Evolutionary conservation across 306 rosid genomes (phyloP).

Genomic region (Trichosanthes truncata): DNA sequence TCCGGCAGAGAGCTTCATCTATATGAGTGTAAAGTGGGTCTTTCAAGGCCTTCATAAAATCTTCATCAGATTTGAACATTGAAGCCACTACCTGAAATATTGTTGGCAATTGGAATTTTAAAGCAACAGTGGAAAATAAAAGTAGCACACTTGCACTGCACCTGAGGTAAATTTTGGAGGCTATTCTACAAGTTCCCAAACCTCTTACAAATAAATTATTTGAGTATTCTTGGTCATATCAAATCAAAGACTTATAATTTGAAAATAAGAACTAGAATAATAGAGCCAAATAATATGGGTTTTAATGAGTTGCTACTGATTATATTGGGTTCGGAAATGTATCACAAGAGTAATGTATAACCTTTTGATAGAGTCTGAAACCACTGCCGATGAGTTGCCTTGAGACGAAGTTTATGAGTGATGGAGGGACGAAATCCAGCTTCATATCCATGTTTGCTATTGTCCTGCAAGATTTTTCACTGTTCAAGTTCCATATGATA

Average conservation of each 20-base stretch:
- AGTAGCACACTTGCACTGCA: background rate
- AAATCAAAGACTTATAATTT: background rate
- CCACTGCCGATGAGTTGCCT: slow-evolving; percentile 92
- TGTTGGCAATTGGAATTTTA: background rate
- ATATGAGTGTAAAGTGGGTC: slow-evolving; percentile 47
- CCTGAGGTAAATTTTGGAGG: background rate
- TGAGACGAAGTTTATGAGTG: slow-evolving; percentile 79
- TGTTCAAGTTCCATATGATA: slow-evolving; percentile 5
- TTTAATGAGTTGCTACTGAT: background rate
- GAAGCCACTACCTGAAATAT: slow-evolving; percentile 62
- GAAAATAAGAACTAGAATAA: background rate
- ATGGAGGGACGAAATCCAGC: slow-evolving; percentile 79
- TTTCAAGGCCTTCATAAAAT: slow-evolving; percentile 47
- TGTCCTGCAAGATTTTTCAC: slow-evolving; percentile 44
- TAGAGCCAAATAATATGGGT: background rate
- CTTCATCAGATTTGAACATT: slow-evolving; percentile 35
- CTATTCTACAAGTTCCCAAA: background rate
- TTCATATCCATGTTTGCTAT: slow-evolving; percentile 86
- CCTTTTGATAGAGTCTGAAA: slow-evolving; percentile 88
- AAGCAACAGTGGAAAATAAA: background rate
- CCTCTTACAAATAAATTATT: background rate
- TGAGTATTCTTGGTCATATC: background rate
- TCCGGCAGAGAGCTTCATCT: slow-evolving; percentile 34
- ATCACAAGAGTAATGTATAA: slow-evolving; percentile 15
- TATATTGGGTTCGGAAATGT: background rate